Percentiles rank a stretch among this genome's conserved stretches.
Evolutionary conservation across 2,329 filamentous ascomycete species (phyloP).

Genomic region (Trichoderma aggressivum): DNA sequence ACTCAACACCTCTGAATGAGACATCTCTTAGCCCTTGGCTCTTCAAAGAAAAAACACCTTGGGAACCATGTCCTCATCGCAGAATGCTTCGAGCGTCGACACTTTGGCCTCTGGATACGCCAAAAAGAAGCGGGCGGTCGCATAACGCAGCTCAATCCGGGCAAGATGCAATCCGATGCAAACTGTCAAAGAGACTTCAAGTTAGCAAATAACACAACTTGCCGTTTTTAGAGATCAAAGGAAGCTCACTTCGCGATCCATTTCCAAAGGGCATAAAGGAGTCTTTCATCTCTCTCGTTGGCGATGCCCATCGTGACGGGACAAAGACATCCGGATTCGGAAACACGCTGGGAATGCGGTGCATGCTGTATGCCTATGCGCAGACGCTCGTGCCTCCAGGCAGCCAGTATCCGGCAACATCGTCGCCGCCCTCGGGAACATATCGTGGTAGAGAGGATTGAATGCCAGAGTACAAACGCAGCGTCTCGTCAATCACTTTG

Average conservation of each 20-base stretch:
- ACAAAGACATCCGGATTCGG: constrained; percentile 6
- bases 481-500: constrained; percentile 6
- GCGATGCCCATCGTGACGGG: background rate
- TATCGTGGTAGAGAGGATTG: background rate
- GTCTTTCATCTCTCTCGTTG: constrained; percentile 40
- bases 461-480: constrained; percentile 10
- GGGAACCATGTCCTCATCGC: constrained; percentile 34
- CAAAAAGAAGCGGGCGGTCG: constrained; percentile 48
- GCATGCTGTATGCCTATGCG: constrained; percentile 1
- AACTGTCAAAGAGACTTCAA: constrained; percentile 20
- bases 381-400: background rate
- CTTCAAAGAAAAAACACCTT: constrained; percentile 32
- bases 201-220: constrained; percentile 24
- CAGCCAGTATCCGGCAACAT: background rate
- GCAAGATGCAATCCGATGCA: constrained; percentile 59
- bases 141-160: constrained; percentile 50
- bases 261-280: constrained; percentile 31
- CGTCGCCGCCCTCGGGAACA: background rate
- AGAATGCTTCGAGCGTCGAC: constrained; percentile 32
- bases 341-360: background rate
- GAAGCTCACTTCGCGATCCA: constrained; percentile 27
- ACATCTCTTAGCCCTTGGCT: constrained; percentile 30
- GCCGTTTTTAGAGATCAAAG: constrained; percentile 28
- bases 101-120: constrained; percentile 36
- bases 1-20: constrained; percentile 14